Base-by-base conservation (phyloP, 805 yeast genomes). In the Candida chauliodis region DNA sequence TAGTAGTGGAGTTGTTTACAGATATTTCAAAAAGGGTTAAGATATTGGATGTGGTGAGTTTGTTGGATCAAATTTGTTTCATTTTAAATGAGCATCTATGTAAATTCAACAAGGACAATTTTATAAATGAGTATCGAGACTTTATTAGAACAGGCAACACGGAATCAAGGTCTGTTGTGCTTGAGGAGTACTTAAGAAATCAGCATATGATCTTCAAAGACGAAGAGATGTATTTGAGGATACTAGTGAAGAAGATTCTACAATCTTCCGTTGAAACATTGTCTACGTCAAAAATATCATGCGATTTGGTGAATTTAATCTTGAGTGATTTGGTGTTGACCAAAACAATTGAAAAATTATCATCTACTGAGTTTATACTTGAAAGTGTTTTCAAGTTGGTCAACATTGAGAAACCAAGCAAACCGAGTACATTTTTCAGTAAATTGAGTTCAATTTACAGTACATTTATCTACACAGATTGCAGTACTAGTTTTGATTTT, bases 271-370 rank as follows among this genome's bases (percentile, higher is more conserved):
- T 17, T n/a, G 16, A 13, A 9, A 4, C 14, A 3, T 27, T 36
- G 14, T 31, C 50, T 6, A 46, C 53, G 15, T 58, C 66, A 5
- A 48, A 51, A 25, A 60, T 61, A 2, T 43, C 55, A 3, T 42
- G 47, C 26, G 47, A 48, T 30, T 50, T 63, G 23, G 44, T 57
- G 1, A 46, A 41, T 8, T 37, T 49, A n/a, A 38, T 61, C n/a
- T 31, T 59, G 17, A 49, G 60, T 14, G 67, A 63, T 45, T 42
- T 61, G 36, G 58, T 63, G 3, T 34, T 63, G 16, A 44, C 37
- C 13, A 55, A 55, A 33, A 38, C 55, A 1, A 26, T 61, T 11
- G 49, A 41, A 2, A 55, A 52, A 41, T 36, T 62, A 14, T 42
- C 62, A 3, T 36, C 52, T 8, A 62, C 63, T 0, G 41, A 48